Base-by-base conservation (phyloP, 1,284 basidiomycete species). In the Rhodotorula sp. region DNA sequence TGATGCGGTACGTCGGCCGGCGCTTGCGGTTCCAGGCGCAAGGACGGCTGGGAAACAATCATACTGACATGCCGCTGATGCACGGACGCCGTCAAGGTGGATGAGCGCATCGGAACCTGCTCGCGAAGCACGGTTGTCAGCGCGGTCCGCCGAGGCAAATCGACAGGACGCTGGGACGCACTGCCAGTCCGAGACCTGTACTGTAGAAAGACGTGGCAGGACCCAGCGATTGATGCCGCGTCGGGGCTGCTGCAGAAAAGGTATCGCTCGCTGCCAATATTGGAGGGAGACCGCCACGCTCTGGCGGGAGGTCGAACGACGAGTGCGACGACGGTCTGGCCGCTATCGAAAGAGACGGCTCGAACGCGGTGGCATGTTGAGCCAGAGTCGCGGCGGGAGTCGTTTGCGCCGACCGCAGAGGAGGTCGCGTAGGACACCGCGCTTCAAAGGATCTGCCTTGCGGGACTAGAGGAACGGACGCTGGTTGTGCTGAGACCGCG, bases 191-290 rank as follows among this genome's bases (percentile, higher is more conserved):
- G 4, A 62, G 46, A 0, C 53, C 46, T 2, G 53, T 22, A 15
- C 44, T 27, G n/a, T 62, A 62, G 46, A 62, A 62, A 0, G 53
- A 8, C 30, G 54, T 20, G 10, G 61, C 46, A 2, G 53, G 61
- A 1, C 46, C 61, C 2, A 62, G 13, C 8, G 61, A 62, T 0
- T 17, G 13, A 3, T 46, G 30, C 7, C 61, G 22, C 7, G 24
- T 2, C 6, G 2, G 30, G 2, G 0, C 6, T 1, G 39, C 24
- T 3, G 20, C n/a, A 1, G 0, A 15, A 2, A 30, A 17, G 19
- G 20, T 10, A 15, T 15, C 39, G 39, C 53, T 32, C 30, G n/a
- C 32, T 1, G 20, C n/a, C 11, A 11, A 9, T 4, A 4, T 13
- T 11, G 34, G 51, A 19, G 29, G 44, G 15, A 4, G 59, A 30